Percentiles rank a stretch among this genome's conserved stretches.
Evolutionary conservation across 148 eudicot species (phyloP).

Genomic region (Rhododendron ovatum): DNA sequence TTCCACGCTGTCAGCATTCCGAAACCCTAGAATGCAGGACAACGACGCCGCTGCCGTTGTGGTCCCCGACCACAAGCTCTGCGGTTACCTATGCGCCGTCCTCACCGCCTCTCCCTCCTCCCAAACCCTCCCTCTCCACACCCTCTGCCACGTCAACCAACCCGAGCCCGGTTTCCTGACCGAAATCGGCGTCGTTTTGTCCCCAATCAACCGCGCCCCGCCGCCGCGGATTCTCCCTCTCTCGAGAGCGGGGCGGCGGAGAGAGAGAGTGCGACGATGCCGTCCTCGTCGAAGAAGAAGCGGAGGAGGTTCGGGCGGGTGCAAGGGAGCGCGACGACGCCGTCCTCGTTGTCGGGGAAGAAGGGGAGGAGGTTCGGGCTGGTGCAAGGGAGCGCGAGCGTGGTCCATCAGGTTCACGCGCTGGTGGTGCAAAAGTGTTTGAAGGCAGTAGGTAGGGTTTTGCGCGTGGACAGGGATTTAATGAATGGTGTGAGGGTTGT

Average conservation of each 20-base stretch:
- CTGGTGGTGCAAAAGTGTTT: conserved; percentile 51
- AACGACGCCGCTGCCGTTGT: conserved; percentile 7
- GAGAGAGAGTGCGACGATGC: conserved; percentile 11
- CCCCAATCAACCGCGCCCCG: conserved; percentile 14
- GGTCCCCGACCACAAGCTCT: conserved; percentile 52
- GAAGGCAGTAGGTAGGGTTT: conserved; percentile 32
- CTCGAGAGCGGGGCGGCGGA: background rate
- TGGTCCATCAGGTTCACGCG: conserved; percentile 53
- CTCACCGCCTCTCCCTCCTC: conserved; percentile 15
- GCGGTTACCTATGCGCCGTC: conserved; percentile 54
- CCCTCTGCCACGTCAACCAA: conserved; percentile 27
- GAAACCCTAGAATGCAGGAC: conserved; percentile 4
- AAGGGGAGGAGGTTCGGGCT: conserved; percentile 35
- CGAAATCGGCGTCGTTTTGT: conserved; percentile 27
- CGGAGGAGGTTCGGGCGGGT: conserved; percentile 36
- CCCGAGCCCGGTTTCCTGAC: conserved; percentile 32
- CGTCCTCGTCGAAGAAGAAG: conserved; percentile 21
- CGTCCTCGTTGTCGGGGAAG: conserved; percentile 21
- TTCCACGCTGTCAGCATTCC: background rate
- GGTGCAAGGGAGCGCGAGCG: conserved; percentile 49
- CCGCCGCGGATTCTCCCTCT: background rate
- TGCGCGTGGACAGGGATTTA: conserved; percentile 20
- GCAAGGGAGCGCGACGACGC: conserved; percentile 18
- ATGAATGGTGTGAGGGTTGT: conserved; percentile 41
- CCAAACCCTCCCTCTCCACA: conserved; percentile 29